Conservation (phyloP, 2,329 filamentous ascomycete genomes). For the Colletotrichum tofieldiae region DNA sequence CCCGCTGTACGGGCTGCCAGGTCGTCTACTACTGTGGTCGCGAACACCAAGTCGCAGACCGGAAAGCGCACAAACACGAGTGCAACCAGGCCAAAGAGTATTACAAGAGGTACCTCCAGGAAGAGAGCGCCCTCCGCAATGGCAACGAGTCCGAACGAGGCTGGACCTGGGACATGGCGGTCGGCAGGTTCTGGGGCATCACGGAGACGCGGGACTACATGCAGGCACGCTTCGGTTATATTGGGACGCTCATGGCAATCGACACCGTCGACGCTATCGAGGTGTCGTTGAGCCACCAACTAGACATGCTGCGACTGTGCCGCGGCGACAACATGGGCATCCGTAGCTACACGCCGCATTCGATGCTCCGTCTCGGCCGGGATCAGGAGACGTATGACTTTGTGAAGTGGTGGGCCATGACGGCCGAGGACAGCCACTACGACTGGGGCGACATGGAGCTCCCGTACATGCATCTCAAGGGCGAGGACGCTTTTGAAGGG, state of each 20-base stretch:
- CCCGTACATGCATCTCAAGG: constrained; percentile 45
- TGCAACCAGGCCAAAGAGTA: constrained; percentile 57
- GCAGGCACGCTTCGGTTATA: constrained; percentile 53
- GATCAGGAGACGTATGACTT: constrained; percentile 69
- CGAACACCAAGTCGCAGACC: constrained; percentile 59
- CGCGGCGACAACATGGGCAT: constrained; percentile 62
- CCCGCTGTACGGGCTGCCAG: constrained; percentile 59
- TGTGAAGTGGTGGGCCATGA: constrained; percentile 53
- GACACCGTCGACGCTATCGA: constrained; percentile 54
- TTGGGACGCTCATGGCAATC: constrained; percentile 52
- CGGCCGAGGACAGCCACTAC: constrained; percentile 37
- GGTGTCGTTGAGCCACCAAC: constrained; percentile 55
- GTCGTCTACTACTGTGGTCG: constrained; percentile 62
- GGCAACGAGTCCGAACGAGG: constrained; percentile 47
- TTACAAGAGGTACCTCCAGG: constrained; percentile 48
- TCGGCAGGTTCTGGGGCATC: constrained; percentile 61
- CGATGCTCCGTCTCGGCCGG: constrained; percentile 61
- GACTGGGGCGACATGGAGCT: constrained; percentile 44
- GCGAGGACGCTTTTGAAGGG: constrained; percentile 46
- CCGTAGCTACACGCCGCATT: constrained; percentile 56
- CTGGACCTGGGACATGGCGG: constrained; percentile 56
- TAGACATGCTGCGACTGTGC: constrained; percentile 62
- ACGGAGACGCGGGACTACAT: constrained; percentile 61
- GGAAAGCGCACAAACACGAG: constrained; percentile 54
- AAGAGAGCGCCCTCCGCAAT: constrained; percentile 57